These are phyloP conservation scores for Kazachstania viticola DNA, from an alignment of 805 yeast genomes.

Conservation along the genomic window DNA sequence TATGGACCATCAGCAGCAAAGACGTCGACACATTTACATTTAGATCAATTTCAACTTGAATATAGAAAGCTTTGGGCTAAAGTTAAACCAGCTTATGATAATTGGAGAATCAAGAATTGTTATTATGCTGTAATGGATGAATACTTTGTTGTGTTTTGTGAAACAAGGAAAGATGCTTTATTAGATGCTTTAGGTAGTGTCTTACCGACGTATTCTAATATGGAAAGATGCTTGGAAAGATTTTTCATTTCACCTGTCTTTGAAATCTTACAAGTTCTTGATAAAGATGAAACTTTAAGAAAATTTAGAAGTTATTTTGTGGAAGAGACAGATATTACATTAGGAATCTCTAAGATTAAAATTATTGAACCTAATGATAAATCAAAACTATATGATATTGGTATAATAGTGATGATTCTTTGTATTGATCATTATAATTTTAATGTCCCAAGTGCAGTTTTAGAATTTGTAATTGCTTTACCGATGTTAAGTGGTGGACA, in stretches of 20 bases:
- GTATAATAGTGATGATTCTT: conserved; percentile 5
- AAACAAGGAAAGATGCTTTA: too few species aligned
- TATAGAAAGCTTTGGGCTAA: not conserved
- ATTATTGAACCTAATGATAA: not conserved
- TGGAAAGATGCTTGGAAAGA: not conserved
- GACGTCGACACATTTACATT: not conserved
- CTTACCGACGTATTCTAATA: not conserved
- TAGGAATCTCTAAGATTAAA: too few species aligned
- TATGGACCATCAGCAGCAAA: not conserved
- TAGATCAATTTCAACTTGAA: not conserved
- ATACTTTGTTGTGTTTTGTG: too few species aligned
- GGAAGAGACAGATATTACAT: not conserved
- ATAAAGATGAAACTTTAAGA: not conserved
- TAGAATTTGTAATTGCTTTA: conserved; percentile 10
- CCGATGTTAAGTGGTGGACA: not conserved
- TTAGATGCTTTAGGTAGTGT: not conserved
- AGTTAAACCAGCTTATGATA: not conserved
- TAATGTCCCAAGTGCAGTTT: conserved; percentile 4
- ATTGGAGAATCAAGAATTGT: not conserved
- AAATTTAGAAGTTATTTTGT: too few species aligned
- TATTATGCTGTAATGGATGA: too few species aligned
- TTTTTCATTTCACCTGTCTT: not conserved
- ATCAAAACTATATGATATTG: not conserved
- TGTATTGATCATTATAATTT: conserved; percentile 1
- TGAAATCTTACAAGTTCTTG: not conserved